These are phyloP conservation scores for Lathyrus aphaca DNA, from an alignment of 306 rosid genomes.

Conservation along the genomic window DNA sequence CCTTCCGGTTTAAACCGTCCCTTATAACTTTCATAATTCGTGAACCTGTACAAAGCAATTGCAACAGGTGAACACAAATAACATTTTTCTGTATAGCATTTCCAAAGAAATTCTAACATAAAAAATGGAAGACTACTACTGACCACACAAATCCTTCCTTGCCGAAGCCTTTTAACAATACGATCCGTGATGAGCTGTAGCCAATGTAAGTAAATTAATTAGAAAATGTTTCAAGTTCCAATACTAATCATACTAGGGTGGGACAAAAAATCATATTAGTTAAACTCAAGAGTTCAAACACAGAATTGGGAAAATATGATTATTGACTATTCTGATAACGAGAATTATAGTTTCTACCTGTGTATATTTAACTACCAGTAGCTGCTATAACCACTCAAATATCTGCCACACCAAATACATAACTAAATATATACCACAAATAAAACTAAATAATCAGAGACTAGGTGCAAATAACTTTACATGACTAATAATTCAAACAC, in stretches of 20 bases:
- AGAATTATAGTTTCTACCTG: neutral
- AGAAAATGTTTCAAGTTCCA: slow-evolving; percentile 41
- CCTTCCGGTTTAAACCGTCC: slow-evolving; percentile 81
- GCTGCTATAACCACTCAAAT: no score
- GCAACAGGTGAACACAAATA: slow-evolving; percentile 37
- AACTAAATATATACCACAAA: no score
- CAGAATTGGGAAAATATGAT: neutral
- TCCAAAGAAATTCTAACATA: slow-evolving; percentile 29
- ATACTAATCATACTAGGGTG: slow-evolving; percentile 28
- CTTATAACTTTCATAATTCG: slow-evolving; percentile 84
- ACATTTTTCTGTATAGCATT: slow-evolving; percentile 29
- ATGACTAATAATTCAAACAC: no score
- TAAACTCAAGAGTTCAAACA: slow-evolving; percentile 5
- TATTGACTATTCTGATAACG: neutral
- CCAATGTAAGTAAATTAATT: slow-evolving; percentile 42
- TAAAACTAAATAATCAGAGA: no score
- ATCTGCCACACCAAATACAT: no score
- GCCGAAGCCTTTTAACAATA: slow-evolving; percentile 86
- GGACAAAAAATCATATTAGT: slow-evolving; percentile 14
- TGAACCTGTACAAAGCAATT: no score
- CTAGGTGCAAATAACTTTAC: no score
- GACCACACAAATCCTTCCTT: slow-evolving; percentile 93
- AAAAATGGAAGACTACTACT: slow-evolving; percentile 42
- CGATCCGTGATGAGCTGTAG: no score
- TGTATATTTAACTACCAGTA: no score